phyloP scores from a whole-genome alignment of 2,329 filamentous ascomycete genomes.

The Talaromyces sp. region DNA sequence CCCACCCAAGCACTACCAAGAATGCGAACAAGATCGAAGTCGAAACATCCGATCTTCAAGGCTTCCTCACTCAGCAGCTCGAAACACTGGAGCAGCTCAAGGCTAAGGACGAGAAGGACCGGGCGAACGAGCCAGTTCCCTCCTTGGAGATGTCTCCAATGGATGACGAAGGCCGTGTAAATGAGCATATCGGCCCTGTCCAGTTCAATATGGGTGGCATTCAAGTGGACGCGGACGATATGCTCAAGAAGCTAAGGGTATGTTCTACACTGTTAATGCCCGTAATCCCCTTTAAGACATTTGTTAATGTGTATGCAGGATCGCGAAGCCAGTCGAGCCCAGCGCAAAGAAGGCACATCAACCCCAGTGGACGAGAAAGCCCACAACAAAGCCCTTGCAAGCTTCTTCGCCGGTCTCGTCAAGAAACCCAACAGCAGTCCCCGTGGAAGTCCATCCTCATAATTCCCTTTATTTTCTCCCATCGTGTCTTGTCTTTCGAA shows the following conservation, averaged over 20 bases:
- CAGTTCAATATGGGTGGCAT: constrained; percentile 99
- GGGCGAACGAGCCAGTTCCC: constrained; percentile 36
- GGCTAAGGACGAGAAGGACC: constrained; percentile 56
- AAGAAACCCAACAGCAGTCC: constrained; percentile 51
- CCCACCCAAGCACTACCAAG: constrained; percentile 51
- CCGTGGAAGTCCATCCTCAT: constrained; percentile 41
- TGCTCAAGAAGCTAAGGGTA: constrained; percentile 84
- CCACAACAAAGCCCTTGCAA: constrained; percentile 63
- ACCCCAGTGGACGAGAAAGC: constrained; percentile 50
- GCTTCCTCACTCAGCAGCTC: constrained; percentile 74
- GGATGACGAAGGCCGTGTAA: constrained; percentile 51
- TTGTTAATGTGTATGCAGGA: constrained; percentile 37
- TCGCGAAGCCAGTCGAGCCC: constrained; percentile 45
- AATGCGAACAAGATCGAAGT: constrained; percentile 57
- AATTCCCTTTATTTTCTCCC: constrained; percentile 5
- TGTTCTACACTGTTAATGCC: constrained; percentile 19
- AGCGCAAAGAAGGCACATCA: constrained; percentile 37
- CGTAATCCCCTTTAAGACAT: constrained; percentile 3
- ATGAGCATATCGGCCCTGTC: constrained; percentile 88
- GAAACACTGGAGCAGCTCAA: constrained; percentile 70
- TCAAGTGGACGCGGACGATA: constrained; percentile 91
- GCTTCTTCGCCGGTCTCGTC: constrained; percentile 63
- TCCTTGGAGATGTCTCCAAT: constrained; percentile 40
- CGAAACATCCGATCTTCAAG: constrained; percentile 73
- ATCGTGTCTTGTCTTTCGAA: not conserved